Evolutionary conservation across 352 stramenopile species (phyloP), one percentile per base, ranked within the genome.

Genomic region (Pythium phragmitis): DNA sequence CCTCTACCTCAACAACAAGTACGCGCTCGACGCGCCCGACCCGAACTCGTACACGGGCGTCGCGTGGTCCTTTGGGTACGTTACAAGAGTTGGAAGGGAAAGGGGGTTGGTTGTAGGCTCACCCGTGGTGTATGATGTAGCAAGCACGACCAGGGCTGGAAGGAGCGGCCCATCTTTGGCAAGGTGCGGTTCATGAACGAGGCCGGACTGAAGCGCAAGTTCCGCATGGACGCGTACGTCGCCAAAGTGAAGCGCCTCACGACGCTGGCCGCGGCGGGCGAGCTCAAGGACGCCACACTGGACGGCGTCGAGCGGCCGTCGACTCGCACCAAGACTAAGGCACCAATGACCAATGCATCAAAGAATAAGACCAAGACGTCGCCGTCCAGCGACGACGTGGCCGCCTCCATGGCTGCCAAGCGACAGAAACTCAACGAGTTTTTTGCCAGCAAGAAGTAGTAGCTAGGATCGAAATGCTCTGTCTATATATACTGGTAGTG

Each of bases 171-270:
- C 4, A 88, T 99, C 46, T 99, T 99, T 82, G 97, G 98, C 49
- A 99, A 99, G 75, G 98, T 99, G 63, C 86, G 97, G 52, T 99
- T 94, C 74, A 99, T 99, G 97, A 99, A 99, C 75, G 98, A 99
- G 74, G 80, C 87, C 26, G 97, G 97, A 42, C 98, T 98, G 68
- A 98, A 98, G 73, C 89, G 97, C 43, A 99, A 99, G 77, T 99
- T 99, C 72, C 88, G 97, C 69, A 97, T 99, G 69, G 84, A 89
- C 17, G 82, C 73, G 12, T 96, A 96, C 65, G 68, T 96, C 36
- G 56, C 66, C 23, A 90, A 89, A 63, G 77, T 85, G 28, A 63
- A 75, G 37, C 50, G 58, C 39, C 64, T 70, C 7, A 36, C 33
- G 4, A n/a, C 30, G 19, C 41, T 36, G 54, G 56, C 23, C 2